phyloP scores from a whole-genome alignment of 31 red algal species.

The Odonthalia washingtoniensis region DNA sequence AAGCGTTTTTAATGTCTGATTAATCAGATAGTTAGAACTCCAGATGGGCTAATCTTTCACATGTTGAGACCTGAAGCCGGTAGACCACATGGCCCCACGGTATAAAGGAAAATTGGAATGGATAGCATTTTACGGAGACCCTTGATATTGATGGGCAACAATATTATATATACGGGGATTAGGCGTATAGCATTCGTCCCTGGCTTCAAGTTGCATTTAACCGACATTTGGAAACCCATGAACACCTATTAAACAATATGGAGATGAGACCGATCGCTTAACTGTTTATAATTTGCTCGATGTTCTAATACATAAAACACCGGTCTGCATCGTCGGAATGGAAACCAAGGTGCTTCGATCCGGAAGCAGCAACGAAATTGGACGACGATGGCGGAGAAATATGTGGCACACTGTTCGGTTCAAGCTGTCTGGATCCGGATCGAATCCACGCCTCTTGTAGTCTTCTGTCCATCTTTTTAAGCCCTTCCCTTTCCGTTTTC shows the following conservation, averaged over 20 bases:
- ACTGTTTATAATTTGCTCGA: no score
- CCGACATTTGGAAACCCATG: neutral
- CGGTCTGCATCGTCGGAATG: no score
- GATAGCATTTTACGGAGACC: neutral
- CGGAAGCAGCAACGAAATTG: neutral
- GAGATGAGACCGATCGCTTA: neutral
- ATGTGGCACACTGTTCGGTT: neutral
- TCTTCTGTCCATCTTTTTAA: neutral
- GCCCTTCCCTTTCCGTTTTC: neutral
- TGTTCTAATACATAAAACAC: no score
- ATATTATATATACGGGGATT: neutral
- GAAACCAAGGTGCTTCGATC: neutral
- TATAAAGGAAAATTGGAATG: no score
- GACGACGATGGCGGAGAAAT: neutral
- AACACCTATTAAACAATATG: neutral
- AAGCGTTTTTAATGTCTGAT: no score
- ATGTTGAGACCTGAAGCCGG: conserved; percentile 2
- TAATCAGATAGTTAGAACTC: conserved; percentile 13
- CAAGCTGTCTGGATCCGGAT: neutral
- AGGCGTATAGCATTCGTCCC: neutral
- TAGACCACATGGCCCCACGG: neutral
- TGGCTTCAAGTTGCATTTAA: neutral
- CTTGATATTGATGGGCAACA: neutral
- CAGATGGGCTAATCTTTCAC: neutral
- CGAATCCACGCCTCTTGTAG: neutral